Evolutionary conservation across 176 grass and related monocot genomes (phyloP).

Genomic region (Cenchrus fungigraminus): DNA sequence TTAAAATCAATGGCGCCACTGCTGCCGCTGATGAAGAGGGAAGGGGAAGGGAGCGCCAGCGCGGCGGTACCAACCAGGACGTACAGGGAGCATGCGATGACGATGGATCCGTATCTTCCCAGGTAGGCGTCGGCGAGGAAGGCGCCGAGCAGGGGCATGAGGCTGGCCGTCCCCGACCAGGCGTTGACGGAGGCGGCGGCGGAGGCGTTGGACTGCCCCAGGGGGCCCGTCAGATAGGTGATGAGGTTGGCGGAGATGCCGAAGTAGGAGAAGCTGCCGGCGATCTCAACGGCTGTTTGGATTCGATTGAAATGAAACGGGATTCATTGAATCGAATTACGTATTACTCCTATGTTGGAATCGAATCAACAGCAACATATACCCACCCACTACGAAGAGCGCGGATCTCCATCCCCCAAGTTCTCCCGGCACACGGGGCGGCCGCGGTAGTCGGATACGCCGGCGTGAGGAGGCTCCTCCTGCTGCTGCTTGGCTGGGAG

Average conservation of each 20-base stretch:
- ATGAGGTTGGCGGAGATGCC: conserved; percentile 69
- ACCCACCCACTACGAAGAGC: conserved; percentile 59
- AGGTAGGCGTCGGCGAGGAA: conserved; percentile 72
- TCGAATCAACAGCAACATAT: background rate
- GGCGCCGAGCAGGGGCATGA: conserved; percentile 64
- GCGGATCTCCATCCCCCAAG: conserved; percentile 64
- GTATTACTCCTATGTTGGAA: background rate
- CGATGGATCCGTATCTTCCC: conserved; percentile 57
- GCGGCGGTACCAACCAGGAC: conserved; percentile 31
- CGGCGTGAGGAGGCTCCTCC: background rate
- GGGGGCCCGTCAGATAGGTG: conserved; percentile 64
- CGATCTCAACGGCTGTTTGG: conserved; percentile 50
- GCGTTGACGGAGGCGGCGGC: conserved; percentile 66
- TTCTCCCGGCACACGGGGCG: conserved; percentile 37
- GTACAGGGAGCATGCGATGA: conserved; percentile 60
- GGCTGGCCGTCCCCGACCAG: conserved; percentile 47
- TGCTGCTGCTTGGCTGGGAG: background rate
- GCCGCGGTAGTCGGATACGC: conserved; percentile 58
- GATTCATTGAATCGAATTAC: no score
- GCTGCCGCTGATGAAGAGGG: no score
- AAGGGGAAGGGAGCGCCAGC: no score
- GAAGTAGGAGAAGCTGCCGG: conserved; percentile 61
- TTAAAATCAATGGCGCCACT: no score
- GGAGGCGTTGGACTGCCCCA: conserved; percentile 56
- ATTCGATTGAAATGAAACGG: background rate